These are phyloP conservation scores for Nicotiana paniculata DNA, from an alignment of 257 asterid genomes.

Conservation along the genomic window DNA sequence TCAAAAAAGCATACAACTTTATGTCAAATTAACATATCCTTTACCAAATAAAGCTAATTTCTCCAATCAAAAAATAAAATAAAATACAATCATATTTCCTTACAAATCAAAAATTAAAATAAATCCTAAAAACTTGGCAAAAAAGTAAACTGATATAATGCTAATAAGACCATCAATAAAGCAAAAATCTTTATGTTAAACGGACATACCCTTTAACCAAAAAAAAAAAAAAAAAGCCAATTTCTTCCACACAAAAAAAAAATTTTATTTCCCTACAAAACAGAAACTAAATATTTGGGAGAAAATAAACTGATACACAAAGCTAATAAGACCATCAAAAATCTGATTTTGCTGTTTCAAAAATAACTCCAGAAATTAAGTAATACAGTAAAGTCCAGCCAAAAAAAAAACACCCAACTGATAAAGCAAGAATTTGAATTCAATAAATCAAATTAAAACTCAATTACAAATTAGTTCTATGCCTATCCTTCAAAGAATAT, in stretches of 20 bases:
- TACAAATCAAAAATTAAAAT: background rate
- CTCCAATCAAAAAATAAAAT: background rate
- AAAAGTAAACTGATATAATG: background rate
- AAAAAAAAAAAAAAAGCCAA: too few relatives aligned
- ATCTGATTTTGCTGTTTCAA: background rate
- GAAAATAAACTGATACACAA: background rate
- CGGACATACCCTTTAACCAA: too few relatives aligned
- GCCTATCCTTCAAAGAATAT: background rate
- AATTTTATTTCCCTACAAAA: too few relatives aligned
- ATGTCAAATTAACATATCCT: background rate
- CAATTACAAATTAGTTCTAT: background rate
- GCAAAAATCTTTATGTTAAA: too few relatives aligned
- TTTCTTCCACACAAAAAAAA: too few relatives aligned
- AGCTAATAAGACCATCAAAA: background rate
- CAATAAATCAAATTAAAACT: background rate
- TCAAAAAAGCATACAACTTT: background rate
- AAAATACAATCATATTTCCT: background rate
- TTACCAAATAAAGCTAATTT: background rate
- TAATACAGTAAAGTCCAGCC: background rate
- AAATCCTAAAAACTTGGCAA: background rate
- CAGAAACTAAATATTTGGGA: background rate
- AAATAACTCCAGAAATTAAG: background rate
- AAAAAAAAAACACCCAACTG: background rate
- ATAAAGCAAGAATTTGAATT: background rate
- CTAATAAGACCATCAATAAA: background rate